A percentile compares a stretch with the other conserved stretches of the same genome.
Conservation (phyloP, 257 asterid species). For the Phtheirospermum japonicum region DNA sequence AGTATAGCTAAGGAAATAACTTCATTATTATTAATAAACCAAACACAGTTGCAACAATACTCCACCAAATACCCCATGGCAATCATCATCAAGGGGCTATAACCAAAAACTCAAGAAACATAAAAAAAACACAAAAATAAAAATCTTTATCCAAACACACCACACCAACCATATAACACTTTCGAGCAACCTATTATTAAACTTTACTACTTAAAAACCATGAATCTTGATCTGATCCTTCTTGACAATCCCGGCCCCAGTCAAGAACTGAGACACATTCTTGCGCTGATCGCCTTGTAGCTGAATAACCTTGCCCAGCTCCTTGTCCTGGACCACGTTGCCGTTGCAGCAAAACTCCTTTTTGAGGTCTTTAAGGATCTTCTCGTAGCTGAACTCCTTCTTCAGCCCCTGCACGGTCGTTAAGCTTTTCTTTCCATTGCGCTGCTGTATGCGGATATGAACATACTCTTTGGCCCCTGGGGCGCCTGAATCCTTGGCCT, state of each 20-base stretch:
- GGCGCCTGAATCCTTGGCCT: conserved; percentile 62
- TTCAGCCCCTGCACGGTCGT: conserved; percentile 76
- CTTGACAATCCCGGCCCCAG: conserved; percentile 51
- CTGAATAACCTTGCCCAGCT: conserved; percentile 78
- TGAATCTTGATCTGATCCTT: conserved; percentile 83
- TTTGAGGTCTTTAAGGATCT: conserved; percentile 68
- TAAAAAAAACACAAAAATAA: background rate
- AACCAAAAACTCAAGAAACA: background rate
- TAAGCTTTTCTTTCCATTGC: conserved; percentile 81
- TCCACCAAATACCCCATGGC: conserved; percentile 17
- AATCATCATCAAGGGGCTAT: background rate
- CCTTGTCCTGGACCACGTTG: conserved; percentile 75
- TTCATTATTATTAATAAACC: background rate
- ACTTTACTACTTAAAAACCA: conserved; percentile 48
- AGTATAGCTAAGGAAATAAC: background rate
- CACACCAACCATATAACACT: background rate
- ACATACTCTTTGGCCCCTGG: conserved; percentile 76
- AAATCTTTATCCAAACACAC: background rate
- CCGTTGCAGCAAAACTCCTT: conserved; percentile 91
- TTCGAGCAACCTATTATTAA: background rate
- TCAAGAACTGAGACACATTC: conserved; percentile 67
- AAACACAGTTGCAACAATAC: background rate
- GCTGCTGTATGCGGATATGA: conserved; percentile 80
- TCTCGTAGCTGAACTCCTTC: conserved; percentile 71
- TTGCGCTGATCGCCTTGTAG: conserved; percentile 90